Evolutionary conservation across 768 basidiomycete species (phyloP).

Genomic region (Coprinopsis cinerea): DNA sequence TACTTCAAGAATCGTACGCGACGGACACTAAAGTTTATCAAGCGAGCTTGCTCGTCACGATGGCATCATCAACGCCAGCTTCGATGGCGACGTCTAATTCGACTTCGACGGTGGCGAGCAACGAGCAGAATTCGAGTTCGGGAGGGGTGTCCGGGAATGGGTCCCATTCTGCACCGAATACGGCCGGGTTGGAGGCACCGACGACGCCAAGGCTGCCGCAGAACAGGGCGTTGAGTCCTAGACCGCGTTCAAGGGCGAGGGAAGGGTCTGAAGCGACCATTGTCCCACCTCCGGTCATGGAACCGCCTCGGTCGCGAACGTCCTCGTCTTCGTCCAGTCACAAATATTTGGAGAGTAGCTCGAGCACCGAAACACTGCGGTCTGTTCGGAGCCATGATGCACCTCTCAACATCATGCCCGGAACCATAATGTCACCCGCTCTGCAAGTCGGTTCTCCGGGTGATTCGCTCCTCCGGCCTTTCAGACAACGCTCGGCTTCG

Average conservation of each 20-base stretch:
- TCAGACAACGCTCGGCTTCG: conserved; percentile 28
- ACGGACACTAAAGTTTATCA: conserved; percentile 47
- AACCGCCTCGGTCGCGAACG: not conserved
- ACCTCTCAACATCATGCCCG: conserved; percentile 11
- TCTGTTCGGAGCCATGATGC: conserved; percentile 9
- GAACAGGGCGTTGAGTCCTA: conserved; percentile 25
- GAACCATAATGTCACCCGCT: conserved; percentile 21
- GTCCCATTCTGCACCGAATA: not conserved
- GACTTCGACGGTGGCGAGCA: too few relatives aligned
- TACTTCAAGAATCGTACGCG: conserved; percentile 51
- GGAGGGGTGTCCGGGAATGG: conserved; percentile 8
- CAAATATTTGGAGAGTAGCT: conserved; percentile 1
- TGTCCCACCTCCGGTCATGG: not conserved
- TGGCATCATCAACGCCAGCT: conserved; percentile 8
- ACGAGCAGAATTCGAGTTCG: conserved; percentile 12
- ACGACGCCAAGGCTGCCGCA: conserved; percentile 30
- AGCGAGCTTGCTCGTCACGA: conserved; percentile 42
- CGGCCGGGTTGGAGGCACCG: conserved; percentile 5
- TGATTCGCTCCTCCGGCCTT: not conserved
- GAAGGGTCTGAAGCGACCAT: conserved; percentile 1
- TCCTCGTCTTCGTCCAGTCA: not conserved
- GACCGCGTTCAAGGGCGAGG: not conserved
- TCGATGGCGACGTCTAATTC: too few relatives aligned
- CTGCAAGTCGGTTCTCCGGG: conserved; percentile 17
- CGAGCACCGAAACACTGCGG: conserved; percentile 7